Evolutionary conservation across 2,329 filamentous ascomycete genomes (phyloP), one percentile per base, ranked within the genome.

Genomic region (Daldinia eschscholtzii): DNA sequence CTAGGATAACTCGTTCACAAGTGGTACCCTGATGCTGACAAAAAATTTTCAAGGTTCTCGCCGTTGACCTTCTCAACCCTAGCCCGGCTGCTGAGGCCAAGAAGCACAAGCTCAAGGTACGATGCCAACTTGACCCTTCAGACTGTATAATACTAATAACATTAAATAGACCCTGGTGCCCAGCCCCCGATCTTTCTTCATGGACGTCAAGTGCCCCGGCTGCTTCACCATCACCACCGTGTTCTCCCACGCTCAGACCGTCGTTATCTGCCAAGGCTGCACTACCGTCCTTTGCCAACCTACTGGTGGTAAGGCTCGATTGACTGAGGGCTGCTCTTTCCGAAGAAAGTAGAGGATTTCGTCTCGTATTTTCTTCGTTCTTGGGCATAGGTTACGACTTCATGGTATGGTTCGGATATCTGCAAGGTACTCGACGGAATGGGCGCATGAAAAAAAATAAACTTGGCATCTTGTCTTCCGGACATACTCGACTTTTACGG

Each of bases 141-240:
- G 56, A 3, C 15, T 4, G 68, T 52, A 35, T 48, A 53, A 69
- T 61, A 46, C 67, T 74, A 70, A 76, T 68, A 50, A 74, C 73
- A 67, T 72, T 65, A 15, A 61, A 72, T 77, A 97, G 94, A 94
- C 89, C 78, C 93, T 99, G 80, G 96, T 99, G 83, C 96, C 96
- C 80, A 92, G 90, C 76, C 96, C 96, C 81, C 93, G 96, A 84
- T 98, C 95, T 78, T 99, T 98, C 93, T 99, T 99, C 93, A 99
- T 99, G 96, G 96, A 99, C 84, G 96, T 99, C 89, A 99, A 99
- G 92, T 99, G 96, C 93, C 96, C 96, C 84, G 96, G 96, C 81
- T 99, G 96, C 93, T 99, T 98, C 92, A 98, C 94, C 85, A 99
- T 99, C 91, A 99, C 96, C 85, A 99, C 96, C 85, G 96, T 99